Conservation (phyloP, 2,329 filamentous ascomycete genomes). For the Pestalotiopsis sp. region DNA sequence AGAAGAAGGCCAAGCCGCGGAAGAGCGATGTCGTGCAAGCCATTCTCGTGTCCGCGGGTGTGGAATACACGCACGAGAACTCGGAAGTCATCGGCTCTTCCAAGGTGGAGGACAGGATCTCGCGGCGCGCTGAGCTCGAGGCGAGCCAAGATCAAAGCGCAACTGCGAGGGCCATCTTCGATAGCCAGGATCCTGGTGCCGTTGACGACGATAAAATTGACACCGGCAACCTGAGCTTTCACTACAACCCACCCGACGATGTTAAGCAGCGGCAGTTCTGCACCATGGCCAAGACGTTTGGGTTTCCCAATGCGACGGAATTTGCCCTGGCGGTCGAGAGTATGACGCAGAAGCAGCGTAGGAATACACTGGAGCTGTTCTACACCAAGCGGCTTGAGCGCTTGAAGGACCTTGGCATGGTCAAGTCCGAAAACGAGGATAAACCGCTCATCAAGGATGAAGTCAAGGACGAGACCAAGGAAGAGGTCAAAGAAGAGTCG, state of each 20-base stretch:
- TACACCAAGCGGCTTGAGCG: conserved; percentile 67
- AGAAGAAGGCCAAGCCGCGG: conserved; percentile 35
- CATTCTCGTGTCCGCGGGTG: conserved; percentile 83
- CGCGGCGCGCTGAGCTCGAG: conserved; percentile 69
- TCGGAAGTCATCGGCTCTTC: conserved; percentile 91
- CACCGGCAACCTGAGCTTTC: conserved; percentile 34
- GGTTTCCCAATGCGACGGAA: conserved; percentile 73
- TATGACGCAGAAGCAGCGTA: conserved; percentile 82
- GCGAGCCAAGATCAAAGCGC: conserved; percentile 45
- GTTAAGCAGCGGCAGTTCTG: conserved; percentile 85
- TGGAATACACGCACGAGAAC: conserved; percentile 96
- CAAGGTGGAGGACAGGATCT: conserved; percentile 86
- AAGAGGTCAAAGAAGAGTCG: conserved; percentile 16
- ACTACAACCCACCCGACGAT: conserved; percentile 71
- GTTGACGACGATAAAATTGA: conserved; percentile 25
- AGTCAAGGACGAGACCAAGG: not conserved
- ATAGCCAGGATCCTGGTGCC: conserved; percentile 39
- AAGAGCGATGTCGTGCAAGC: conserved; percentile 79
- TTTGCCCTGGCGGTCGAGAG: conserved; percentile 90
- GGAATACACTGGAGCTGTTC: conserved; percentile 77
- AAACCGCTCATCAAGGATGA: not conserved
- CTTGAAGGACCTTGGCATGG: conserved; percentile 33
- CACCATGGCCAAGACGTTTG: conserved; percentile 80
- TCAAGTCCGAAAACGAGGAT: conserved; percentile 17
- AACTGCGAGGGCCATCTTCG: conserved; percentile 53